Conservation (phyloP, 2,329 filamentous ascomycete species). For the Chaetomiaceae sp. region DNA sequence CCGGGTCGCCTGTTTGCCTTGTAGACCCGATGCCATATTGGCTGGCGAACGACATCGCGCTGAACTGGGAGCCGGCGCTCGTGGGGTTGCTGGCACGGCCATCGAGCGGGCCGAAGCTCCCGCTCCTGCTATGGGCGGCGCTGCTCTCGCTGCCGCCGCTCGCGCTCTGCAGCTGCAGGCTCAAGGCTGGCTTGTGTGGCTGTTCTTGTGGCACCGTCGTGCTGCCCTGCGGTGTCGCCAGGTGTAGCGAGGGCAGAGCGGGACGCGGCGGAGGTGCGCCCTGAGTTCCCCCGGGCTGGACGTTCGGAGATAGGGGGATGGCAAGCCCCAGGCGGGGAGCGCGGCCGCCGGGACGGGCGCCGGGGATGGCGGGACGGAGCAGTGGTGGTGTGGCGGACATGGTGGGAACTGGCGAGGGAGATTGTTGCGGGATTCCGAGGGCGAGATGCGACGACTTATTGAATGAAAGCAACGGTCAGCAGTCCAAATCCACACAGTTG, state of each 20-base stretch:
- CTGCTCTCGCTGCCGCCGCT: conserved; percentile 76
- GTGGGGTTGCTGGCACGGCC: conserved; percentile 73
- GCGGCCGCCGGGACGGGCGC: conserved; percentile 56
- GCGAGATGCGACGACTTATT: conserved; percentile 15
- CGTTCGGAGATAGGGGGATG: conserved; percentile 81
- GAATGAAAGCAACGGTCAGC: conserved; percentile 3
- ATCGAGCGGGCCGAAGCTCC: conserved; percentile 74
- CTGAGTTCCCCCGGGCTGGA: conserved; percentile 62
- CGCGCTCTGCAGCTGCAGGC: conserved; percentile 54
- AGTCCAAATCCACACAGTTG: background rate
- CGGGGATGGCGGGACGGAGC: conserved; percentile 75
- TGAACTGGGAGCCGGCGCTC: conserved; percentile 83
- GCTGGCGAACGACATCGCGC: conserved; percentile 71
- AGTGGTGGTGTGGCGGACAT: conserved; percentile 76
- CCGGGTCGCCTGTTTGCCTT: conserved; percentile 66
- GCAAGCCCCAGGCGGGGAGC: conserved; percentile 78
- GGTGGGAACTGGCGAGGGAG: conserved; percentile 40
- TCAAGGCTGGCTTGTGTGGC: conserved; percentile 43
- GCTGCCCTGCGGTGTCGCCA: conserved; percentile 81
- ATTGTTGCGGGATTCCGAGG: conserved; percentile 21
- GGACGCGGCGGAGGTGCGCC: conserved; percentile 46
- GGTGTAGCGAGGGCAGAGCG: conserved; percentile 69
- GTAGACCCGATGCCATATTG: conserved; percentile 61
- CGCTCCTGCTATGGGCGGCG: conserved; percentile 70
- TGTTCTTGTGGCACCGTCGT: conserved; percentile 66